Percentiles rank a stretch among this genome's conserved stretches.
These are phyloP conservation scores for Chrysoporthe puriensis DNA, from an alignment of 2,329 filamentous ascomycete species.

Conservation along the genomic window DNA sequence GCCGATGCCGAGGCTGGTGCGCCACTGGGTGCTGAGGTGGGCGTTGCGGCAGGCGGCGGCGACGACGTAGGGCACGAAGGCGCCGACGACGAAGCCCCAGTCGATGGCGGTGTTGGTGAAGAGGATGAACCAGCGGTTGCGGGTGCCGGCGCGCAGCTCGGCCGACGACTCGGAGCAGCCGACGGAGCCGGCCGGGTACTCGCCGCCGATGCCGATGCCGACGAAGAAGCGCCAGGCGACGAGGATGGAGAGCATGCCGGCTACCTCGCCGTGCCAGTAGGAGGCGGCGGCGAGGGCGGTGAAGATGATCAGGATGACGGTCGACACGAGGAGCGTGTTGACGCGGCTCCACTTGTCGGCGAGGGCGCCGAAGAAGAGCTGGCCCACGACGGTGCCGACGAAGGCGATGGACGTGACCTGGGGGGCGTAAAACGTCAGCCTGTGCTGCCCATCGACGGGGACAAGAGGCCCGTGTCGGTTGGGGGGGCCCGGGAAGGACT, in stretches of 20 bases:
- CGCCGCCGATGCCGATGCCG: conserved; percentile 76
- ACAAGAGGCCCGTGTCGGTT: no score
- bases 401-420: conserved; percentile 76
- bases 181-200: conserved; percentile 83
- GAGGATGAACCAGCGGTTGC: conserved; percentile 90
- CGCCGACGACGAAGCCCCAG: conserved; percentile 75
- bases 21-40: conserved; percentile 72
- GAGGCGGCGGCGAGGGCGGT: conserved; percentile 77
- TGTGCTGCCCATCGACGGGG: background rate
- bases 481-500: background rate
- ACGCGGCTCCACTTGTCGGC: conserved; percentile 85
- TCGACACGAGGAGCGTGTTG: conserved; percentile 79
- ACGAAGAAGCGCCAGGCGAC: conserved; percentile 71
- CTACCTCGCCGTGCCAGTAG: conserved; percentile 70
- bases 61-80: conserved; percentile 45
- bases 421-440: background rate
- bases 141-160: conserved; percentile 76
- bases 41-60: conserved; percentile 59
- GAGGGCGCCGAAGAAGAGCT: conserved; percentile 78
- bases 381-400: conserved; percentile 81
- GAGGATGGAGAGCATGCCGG: conserved; percentile 46
- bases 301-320: conserved; percentile 82
- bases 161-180: conserved; percentile 83
- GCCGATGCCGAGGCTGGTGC: conserved; percentile 77
- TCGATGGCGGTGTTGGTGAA: conserved; percentile 91